Evolutionary conservation across 1,284 basidiomycete genomes (phyloP), one percentile per base, ranked within the genome.

Genomic region (Rhodotorula sp.): DNA sequence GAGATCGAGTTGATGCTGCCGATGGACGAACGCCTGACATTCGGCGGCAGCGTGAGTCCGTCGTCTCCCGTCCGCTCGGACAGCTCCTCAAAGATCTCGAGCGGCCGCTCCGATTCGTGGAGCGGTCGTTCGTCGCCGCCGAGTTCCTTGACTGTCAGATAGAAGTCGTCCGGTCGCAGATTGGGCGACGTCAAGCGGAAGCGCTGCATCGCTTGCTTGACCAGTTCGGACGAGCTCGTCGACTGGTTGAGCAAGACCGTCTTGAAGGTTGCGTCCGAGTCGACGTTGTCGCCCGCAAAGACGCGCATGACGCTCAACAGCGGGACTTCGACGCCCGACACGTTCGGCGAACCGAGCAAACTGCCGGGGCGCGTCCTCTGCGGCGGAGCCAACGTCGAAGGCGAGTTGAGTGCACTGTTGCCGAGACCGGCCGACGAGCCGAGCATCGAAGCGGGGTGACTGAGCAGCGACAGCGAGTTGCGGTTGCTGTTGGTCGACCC

Each of bases 261-360:
- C 84, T 98, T 98, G 86, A 98, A 99, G 1, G 94, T 97, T 5
- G 93, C 92, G 76, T 97, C 94, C 1, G 92, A 92, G 79, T 94
- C 89, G 67, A 93, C 80, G 74, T 90, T 85, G 73, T 91, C 88
- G 61, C 95, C 96, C 0, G 94, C 94, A 80, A 99, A 98, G 58
- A 99, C 88, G 26, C 95, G 90, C 65, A 98, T 88, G 70, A 99
- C 95, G 78, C 91, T 97, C 70, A 98, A 86, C 76, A 95, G 90
- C 0, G 92, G 92, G 12, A 91, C 88, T 23, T 79, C 78, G 58
- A 76, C 61, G 10, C 75, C 75, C 64, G 81, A 62, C 48, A 79
- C 76, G 68, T 80, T 81, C 14, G 83, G 82, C 14, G 78, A 80
- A 51, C 84, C 79, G 66, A 86, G 83, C 59, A 86, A 79, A 74